Conservation (phyloP, 2,329 filamentous ascomycete species). For the Colletotrichum siamense region DNA sequence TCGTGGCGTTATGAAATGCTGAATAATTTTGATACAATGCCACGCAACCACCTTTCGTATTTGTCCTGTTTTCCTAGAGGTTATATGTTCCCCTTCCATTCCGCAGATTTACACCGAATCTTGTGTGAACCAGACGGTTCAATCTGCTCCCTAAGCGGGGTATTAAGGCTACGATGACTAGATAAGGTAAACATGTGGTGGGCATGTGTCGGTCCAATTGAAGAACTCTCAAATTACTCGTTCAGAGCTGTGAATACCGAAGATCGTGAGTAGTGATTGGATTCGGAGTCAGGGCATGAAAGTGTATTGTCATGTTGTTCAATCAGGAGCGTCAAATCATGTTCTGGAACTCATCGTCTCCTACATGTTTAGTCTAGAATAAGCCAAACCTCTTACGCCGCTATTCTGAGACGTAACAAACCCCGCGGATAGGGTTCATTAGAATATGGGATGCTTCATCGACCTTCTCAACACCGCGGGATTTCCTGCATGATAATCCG, state of each 20-base stretch:
- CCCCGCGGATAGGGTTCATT: not conserved
- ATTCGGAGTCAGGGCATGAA: not conserved
- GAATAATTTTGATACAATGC: not conserved
- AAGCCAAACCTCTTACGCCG: not conserved
- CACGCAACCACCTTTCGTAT: not conserved
- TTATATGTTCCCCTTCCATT: not conserved
- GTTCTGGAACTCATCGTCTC: not conserved
- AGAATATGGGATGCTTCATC: not conserved
- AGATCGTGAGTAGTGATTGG: not conserved
- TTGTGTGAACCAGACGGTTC: not conserved
- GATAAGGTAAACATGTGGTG: not conserved
- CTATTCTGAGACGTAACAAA: fast-evolving
- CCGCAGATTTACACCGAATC: not conserved
- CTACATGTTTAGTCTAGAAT: not conserved
- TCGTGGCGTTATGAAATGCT: not conserved
- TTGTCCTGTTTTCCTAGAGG: not conserved
- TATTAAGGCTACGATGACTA: not conserved
- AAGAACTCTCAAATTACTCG: not conserved
- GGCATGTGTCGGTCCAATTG: not conserved
- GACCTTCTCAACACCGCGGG: not conserved
- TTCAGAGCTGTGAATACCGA: not conserved
- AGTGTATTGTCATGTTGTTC: not conserved
- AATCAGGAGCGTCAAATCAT: not conserved
- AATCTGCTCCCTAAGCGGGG: not conserved
- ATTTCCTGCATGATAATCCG: not conserved